Evolutionary conservation across 2,329 filamentous ascomycete species (phyloP).

Genomic region (Fusarium tjaetaba): DNA sequence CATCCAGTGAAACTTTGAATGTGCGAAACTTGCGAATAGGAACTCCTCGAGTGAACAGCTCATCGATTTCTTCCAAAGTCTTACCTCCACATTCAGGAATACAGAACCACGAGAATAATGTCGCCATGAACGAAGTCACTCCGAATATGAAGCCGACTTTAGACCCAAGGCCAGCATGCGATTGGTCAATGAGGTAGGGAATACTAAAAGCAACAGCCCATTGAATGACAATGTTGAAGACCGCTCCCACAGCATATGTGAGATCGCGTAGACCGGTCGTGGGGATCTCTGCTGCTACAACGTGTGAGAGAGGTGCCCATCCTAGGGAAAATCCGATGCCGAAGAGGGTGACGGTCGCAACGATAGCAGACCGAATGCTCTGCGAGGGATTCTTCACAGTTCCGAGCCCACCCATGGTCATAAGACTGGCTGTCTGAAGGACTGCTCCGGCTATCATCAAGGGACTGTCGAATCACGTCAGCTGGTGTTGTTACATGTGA

Average conservation of each 20-base stretch:
- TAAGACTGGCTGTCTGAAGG: slow-evolving; percentile 44
- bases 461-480: slow-evolving; percentile 16
- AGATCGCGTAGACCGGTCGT: slow-evolving; percentile 46
- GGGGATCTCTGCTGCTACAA: slow-evolving; percentile 49
- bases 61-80: slow-evolving; percentile 41
- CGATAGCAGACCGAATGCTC: slow-evolving; percentile 41
- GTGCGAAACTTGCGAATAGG: slow-evolving; percentile 34
- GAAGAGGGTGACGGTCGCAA: slow-evolving; percentile 48
- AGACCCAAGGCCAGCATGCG: slow-evolving; percentile 48
- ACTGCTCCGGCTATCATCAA: slow-evolving; percentile 42
- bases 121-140: slow-evolving; percentile 9
- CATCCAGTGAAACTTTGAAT: neutral
- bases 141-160: slow-evolving; percentile 34
- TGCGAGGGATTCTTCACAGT: slow-evolving; percentile 28
- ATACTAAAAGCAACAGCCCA: slow-evolving; percentile 44
- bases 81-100: slow-evolving; percentile 37
- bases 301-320: slow-evolving; percentile 50
- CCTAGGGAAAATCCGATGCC: slow-evolving; percentile 45
- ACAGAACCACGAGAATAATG: slow-evolving; percentile 30
- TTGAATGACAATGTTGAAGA: slow-evolving; percentile 28
- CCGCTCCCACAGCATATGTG: slow-evolving; percentile 43
- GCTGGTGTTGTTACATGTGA: neutral
- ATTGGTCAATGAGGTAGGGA: slow-evolving; percentile 51
- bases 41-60: slow-evolving; percentile 27
- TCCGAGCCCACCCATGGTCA: slow-evolving; percentile 52